Evolutionary conservation across 208 protist genomes (phyloP), one percentile per base, ranked within the genome.

Genomic region (Wallacemonas sp.): DNA sequence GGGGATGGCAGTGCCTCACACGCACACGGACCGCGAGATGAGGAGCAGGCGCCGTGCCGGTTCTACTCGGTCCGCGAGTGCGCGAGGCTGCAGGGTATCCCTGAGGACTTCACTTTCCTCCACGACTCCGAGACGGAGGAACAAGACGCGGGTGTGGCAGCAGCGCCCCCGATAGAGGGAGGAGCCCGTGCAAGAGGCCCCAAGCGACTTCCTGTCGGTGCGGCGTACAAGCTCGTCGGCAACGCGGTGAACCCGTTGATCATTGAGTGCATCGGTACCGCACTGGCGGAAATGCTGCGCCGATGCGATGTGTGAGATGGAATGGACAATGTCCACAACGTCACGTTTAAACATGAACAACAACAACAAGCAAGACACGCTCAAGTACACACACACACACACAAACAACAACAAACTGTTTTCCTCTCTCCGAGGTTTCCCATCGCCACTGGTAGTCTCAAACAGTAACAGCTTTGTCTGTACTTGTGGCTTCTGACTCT

Each of bases 201-300:
- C 9, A 58, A 21, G 17, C 51, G 51, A 0, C 28, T 82, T 22
- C 70, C 77, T 14, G 11, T 62, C 2, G 73, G 75, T 21, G 70
- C 72, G 1, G 62, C 82, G 14, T 93, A 92, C 72, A 85, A 79
- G 46, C 58, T 90, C n/a, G 74, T 91, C 14, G 86, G 82, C 11
- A 92, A 92, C 46, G 82, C 86, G 0, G 85, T 95, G 44, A 91
- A 91, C 56, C 89, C 86, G n/a, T 71, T 83, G 19, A 72, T 95
- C 8, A 72, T 91, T 38, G 73, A 80, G 54, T 74, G 73, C 41
- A 19, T 91, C 19, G 75, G 44, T 1, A 26, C 38, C 21, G 62
- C 68, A 0, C 27, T 80, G 19, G 15, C 62, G 22, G 31, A 62
- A 12, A 30, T 30, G 41, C 19, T 84, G 24, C 21, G 46, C n/a